Evolutionary conservation across 176 grass and related monocot species (phyloP).

Genomic region (Eremochloa ophiuroides): DNA sequence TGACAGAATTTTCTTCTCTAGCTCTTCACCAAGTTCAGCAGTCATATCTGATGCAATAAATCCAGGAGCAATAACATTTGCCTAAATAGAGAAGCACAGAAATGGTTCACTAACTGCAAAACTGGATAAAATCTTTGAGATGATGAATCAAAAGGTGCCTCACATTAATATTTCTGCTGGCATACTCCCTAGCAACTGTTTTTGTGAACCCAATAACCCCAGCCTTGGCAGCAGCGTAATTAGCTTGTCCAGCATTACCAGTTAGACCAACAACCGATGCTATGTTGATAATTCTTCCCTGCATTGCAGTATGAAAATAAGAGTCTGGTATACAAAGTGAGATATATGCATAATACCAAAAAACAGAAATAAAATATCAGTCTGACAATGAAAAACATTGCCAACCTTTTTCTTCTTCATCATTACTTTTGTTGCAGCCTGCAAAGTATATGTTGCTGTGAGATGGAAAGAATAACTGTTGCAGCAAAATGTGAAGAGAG

Average conservation of each 20-base stretch:
- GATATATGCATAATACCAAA: neutral
- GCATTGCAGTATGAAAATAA: conserved; percentile 15
- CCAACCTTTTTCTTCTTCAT: conserved; percentile 93
- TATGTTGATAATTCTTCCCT: conserved; percentile 96
- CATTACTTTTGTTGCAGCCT: conserved; percentile 99
- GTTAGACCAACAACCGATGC: conserved; percentile 91
- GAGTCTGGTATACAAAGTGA: neutral
- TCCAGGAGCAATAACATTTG: conserved; percentile 94
- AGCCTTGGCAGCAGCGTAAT: conserved; percentile 90
- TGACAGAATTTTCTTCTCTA: conserved; percentile 91
- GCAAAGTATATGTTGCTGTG: conserved; percentile 28
- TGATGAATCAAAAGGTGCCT: conserved; percentile 6
- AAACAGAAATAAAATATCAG: neutral
- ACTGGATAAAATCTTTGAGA: conserved; percentile 4
- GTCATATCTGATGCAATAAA: conserved; percentile 98
- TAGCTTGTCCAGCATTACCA: conserved; percentile 90
- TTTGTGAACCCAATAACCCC: conserved; percentile 98
- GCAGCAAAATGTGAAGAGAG: neutral
- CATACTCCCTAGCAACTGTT: conserved; percentile 95
- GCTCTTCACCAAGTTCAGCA: conserved; percentile 69
- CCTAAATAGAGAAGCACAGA: conserved; percentile 21
- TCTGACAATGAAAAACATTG: neutral
- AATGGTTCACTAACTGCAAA: conserved; percentile 18
- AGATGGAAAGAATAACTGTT: neutral
- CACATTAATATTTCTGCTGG: conserved; percentile 94